phyloP scores from a whole-genome alignment of 106 monocot species.

The Dendrobium officinale region DNA sequence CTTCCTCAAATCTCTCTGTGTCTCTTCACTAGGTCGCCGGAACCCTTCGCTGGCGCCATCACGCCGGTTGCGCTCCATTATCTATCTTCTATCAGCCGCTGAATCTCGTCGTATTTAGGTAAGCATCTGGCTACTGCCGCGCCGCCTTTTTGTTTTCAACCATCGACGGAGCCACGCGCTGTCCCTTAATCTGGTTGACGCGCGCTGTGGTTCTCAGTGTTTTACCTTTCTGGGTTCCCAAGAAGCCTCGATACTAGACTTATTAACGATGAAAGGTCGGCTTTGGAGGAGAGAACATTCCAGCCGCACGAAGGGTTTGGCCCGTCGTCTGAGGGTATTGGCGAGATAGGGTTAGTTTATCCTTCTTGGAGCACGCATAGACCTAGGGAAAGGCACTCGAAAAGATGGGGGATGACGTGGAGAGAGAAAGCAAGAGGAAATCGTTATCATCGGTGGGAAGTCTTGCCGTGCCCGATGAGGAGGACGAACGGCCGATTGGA shows the following conservation, averaged over 20 bases:
- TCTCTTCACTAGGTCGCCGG: not conserved
- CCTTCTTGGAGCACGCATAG: not conserved
- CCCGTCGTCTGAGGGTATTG: not conserved
- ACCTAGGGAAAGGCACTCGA: constrained; percentile 1
- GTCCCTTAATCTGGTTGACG: not conserved
- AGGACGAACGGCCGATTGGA: constrained; percentile 47
- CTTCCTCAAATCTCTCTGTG: not conserved
- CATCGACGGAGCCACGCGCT: not conserved
- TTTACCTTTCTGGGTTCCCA: constrained; percentile 4
- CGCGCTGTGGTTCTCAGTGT: not conserved
- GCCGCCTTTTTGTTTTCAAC: not conserved
- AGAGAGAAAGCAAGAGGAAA: constrained; percentile 22
- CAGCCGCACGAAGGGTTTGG: not conserved
- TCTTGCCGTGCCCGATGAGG: constrained; percentile 32
- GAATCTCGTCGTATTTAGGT: not conserved
- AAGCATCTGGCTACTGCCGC: not conserved
- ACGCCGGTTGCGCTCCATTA: not conserved
- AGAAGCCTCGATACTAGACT: not conserved
- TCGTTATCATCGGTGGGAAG: not conserved
- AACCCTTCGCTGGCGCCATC: not conserved
- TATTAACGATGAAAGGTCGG: constrained; percentile 17
- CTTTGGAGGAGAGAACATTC: constrained; percentile 2
- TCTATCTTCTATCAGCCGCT: not conserved
- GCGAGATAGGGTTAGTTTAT: constrained; percentile 14
- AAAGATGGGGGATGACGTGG: constrained; percentile 20